phyloP scores from a whole-genome alignment of 352 stramenopile species.

The Phytopythium aichiense region DNA sequence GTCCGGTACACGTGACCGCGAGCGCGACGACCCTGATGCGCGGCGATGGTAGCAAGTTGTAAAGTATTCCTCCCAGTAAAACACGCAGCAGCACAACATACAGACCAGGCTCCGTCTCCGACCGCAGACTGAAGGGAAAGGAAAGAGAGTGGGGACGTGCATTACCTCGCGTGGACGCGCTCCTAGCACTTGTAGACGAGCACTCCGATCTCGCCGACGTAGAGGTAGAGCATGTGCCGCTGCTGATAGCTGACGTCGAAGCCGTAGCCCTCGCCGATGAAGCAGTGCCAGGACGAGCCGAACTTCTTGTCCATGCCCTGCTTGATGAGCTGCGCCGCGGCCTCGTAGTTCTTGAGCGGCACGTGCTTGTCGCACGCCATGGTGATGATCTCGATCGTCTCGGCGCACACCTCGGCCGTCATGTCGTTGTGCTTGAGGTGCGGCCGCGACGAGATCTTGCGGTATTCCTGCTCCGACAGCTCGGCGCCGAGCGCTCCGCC shows the following conservation, averaged over 20 bases:
- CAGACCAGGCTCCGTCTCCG: background rate
- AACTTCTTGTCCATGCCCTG: slow-evolving; percentile 98
- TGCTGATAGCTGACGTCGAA: slow-evolving; percentile 97
- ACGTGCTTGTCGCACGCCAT: slow-evolving; percentile 96
- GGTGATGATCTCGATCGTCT: slow-evolving; percentile 95
- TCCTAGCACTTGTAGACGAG: slow-evolving; percentile 94
- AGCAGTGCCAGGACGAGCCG: slow-evolving; percentile 94
- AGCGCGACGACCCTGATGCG: background rate
- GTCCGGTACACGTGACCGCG: background rate
- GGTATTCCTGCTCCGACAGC: slow-evolving; percentile 72
- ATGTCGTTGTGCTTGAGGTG: slow-evolving; percentile 88
- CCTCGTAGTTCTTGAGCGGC: slow-evolving; percentile 93
- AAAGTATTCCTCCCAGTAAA: slow-evolving; percentile 3
- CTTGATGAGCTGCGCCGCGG: slow-evolving; percentile 91
- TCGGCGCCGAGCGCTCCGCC: slow-evolving; percentile 29
- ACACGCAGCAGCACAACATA: background rate
- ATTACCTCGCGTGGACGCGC: background rate
- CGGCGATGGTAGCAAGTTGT: background rate
- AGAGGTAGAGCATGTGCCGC: slow-evolving; percentile 94
- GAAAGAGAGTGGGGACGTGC: background rate
- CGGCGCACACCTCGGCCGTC: slow-evolving; percentile 92
- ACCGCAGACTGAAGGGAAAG: background rate
- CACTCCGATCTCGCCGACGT: slow-evolving; percentile 92
- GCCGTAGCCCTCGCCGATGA: slow-evolving; percentile 95
- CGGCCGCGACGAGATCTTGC: slow-evolving; percentile 80